Conservation (phyloP, 2,329 filamentous ascomycete genomes). For the Pseudogymnoascus sp. region DNA sequence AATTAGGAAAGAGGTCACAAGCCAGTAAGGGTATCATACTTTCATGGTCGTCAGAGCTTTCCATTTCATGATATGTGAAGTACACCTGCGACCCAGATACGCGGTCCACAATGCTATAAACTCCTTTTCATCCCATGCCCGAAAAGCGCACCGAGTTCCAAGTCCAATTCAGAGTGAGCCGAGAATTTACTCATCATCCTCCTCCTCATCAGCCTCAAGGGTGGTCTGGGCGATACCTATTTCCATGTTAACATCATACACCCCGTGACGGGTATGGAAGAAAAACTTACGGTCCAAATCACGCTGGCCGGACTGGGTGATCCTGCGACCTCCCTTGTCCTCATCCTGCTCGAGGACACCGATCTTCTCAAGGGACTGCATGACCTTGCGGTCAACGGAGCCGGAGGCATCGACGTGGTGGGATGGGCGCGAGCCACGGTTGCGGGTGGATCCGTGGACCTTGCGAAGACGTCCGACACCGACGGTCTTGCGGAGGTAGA, state of each 20-base stretch:
- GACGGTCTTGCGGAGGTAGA: slow-evolving; percentile 99
- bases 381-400: slow-evolving; percentile 92
- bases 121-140: slow-evolving; percentile 8
- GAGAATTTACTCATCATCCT: slow-evolving; percentile 40
- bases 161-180: slow-evolving; percentile 3
- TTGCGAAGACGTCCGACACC: slow-evolving; percentile 96
- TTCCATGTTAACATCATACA: not conserved
- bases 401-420: slow-evolving; percentile 95
- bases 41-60: slow-evolving; percentile 8
- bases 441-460: slow-evolving; percentile 93
- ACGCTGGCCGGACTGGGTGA: slow-evolving; percentile 96
- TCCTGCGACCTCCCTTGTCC: slow-evolving; percentile 96
- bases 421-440: slow-evolving; percentile 83
- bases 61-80: slow-evolving; percentile 8
- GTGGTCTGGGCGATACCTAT: slow-evolving; percentile 71
- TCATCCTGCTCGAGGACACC: slow-evolving; percentile 95
- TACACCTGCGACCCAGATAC: slow-evolving; percentile 4
- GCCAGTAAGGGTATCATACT: slow-evolving; percentile 2
- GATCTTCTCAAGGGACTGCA: slow-evolving; percentile 98
- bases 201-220: slow-evolving; percentile 62
- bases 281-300: slow-evolving; percentile 75
- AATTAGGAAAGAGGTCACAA: not conserved
- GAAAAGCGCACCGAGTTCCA: slow-evolving; percentile 7
- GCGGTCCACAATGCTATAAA: slow-evolving; percentile 7
- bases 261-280: too few relatives aligned